Base-by-base conservation (phyloP, 129 eudicot genomes). In the Saposhnikovia divaricata region DNA sequence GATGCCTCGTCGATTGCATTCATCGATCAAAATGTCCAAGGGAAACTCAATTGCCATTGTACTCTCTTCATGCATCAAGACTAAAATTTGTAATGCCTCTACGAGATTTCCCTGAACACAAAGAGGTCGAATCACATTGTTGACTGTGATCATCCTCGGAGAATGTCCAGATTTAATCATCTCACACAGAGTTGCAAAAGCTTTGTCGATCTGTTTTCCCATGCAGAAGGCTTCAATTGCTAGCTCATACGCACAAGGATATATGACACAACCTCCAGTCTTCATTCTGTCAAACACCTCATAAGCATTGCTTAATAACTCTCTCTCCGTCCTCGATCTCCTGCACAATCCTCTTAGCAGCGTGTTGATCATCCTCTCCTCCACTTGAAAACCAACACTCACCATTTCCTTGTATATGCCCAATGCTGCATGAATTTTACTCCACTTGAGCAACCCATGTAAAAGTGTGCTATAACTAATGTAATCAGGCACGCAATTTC, bases 371-470 rank as follows among this genome's bases (percentile, higher is more conserved):
- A 91, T 84, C 82, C 97, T 85, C 85, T 82, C 94, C 74, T 93
- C 91, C 79, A 87, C 91, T 50, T 68, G 82, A 44, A 83, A 93
- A 40, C 91, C 94, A 69, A 63, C 38, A 47, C 34, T 83, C 25
- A 85, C 69, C 97, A 93, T 91, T 79, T 91, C 90, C 48, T 83
- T 80, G 74, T 89, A 91, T 48, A 89, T 82, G 85, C 59, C 9
- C 51, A 91, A 37, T 28, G 85, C 97, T 3, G 91, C 84, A 31
- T 21, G 78, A 28, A 80, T 78, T 43, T 85, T 76, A 4, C 94
- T 90, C 98, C 97, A 89, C 65, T 93, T 92, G 59, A 93, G 87
- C 88, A 93, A 63, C 73, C 98, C 98, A 61, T 91, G 97, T 57
- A 93, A 82, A 79, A 93, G 85, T 13, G 98, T 89, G 70, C 87